Conservation (phyloP, 768 basidiomycete species). For the Termitomyces sp. region DNA sequence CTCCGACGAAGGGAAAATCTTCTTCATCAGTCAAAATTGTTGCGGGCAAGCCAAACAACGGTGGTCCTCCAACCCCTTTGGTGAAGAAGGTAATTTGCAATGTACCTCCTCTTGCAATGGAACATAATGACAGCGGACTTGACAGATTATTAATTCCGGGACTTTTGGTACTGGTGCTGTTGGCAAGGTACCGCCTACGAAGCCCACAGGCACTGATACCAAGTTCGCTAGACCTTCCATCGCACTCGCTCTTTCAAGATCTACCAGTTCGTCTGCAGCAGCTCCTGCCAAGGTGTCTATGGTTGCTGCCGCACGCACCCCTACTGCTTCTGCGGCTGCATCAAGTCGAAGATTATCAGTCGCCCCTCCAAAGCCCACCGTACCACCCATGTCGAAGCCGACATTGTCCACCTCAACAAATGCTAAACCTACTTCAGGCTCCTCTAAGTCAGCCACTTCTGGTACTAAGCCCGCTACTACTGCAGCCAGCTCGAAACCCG, state of each 20-base stretch:
- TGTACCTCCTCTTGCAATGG: neutral
- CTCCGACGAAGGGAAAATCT: slow-evolving; percentile 28
- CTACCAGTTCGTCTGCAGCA: slow-evolving; percentile 33
- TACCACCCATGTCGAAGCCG: slow-evolving; percentile 28
- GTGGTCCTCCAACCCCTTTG: slow-evolving; percentile 45
- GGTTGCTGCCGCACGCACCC: slow-evolving; percentile 24
- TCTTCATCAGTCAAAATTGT: slow-evolving; percentile 38
- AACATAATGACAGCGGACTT: neutral
- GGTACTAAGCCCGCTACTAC: neutral
- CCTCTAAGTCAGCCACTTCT: slow-evolving; percentile 15
- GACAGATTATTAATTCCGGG: slow-evolving; percentile 60
- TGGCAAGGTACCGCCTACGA: slow-evolving; percentile 38
- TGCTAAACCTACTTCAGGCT: slow-evolving; percentile 30
- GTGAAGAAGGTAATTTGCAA: slow-evolving; percentile 60
- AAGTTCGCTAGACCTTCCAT: slow-evolving; percentile 14
- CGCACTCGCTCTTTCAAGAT: slow-evolving; percentile 29
- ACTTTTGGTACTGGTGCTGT: slow-evolving; percentile 59
- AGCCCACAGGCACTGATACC: slow-evolving; percentile 27
- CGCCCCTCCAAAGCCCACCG: slow-evolving; percentile 33
- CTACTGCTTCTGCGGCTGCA: slow-evolving; percentile 30
- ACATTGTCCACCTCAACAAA: slow-evolving; percentile 37
- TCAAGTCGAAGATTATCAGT: slow-evolving; percentile 42
- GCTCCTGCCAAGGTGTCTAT: slow-evolving; percentile 35
- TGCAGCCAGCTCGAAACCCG: slow-evolving; percentile 27
- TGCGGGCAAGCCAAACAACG: slow-evolving; percentile 42